A percentile compares a stretch with the other conserved stretches of the same genome.
These are phyloP conservation scores for Fusarium goolgardi DNA, from an alignment of 2,329 filamentous ascomycete genomes.

Conservation along the genomic window DNA sequence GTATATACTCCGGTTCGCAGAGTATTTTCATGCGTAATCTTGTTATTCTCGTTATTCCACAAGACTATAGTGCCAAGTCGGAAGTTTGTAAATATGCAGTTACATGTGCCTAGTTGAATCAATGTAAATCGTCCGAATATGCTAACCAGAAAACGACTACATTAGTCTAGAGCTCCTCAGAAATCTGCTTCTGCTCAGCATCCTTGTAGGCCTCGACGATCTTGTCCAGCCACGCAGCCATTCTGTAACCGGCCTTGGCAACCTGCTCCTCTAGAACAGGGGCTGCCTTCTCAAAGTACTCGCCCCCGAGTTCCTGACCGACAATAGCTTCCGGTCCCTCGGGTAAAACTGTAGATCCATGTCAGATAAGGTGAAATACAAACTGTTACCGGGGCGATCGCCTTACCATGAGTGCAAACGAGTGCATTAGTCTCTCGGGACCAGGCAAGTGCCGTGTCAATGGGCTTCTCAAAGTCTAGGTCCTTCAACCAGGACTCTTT, in stretches of 20 bases:
- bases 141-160: not conserved
- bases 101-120: not conserved
- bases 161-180: conserved; percentile 48
- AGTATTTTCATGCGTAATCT: not conserved
- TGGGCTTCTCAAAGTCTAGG: conserved; percentile 65
- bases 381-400: conserved; percentile 5
- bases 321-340: conserved; percentile 68
- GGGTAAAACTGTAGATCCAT: conserved; percentile 64
- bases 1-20: not conserved
- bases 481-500: conserved; percentile 67
- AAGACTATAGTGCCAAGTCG: not conserved
- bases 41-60: not conserved
- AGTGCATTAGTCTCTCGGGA: conserved; percentile 71
- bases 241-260: conserved; percentile 74
- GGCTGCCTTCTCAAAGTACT: conserved; percentile 73
- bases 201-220: conserved; percentile 60
- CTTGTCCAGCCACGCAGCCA: conserved; percentile 74
- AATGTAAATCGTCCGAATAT: not conserved
- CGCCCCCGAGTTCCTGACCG: conserved; percentile 69
- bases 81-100: not conserved
- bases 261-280: conserved; percentile 74
- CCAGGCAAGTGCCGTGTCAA: conserved; percentile 70
- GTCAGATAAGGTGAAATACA: conserved; percentile 32
- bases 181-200: conserved; percentile 35
- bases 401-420: conserved; percentile 70